These are phyloP conservation scores for Kalaharituber pfeilii DNA, from an alignment of 2,329 filamentous ascomycete species.

Conservation along the genomic window DNA sequence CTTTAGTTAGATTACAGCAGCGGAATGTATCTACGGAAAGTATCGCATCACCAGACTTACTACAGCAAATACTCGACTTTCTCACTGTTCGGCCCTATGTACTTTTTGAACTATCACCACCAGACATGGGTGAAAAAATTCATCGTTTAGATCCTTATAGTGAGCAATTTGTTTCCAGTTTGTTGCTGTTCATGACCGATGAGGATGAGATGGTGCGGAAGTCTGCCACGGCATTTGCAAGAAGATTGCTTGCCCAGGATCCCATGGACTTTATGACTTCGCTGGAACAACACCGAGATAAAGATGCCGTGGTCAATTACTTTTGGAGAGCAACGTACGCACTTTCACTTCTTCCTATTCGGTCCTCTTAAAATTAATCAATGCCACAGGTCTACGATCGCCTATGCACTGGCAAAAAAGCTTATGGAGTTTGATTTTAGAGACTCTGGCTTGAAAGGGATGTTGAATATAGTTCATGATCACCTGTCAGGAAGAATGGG, in stretches of 20 bases:
- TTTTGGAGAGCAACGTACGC: slow-evolving; percentile 20
- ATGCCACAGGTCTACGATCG: slow-evolving; percentile 17
- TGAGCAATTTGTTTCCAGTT: slow-evolving; percentile 1
- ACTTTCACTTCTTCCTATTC: too few species aligned
- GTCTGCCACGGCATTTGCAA: slow-evolving; percentile 14
- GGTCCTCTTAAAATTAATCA: background rate
- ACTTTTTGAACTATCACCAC: slow-evolving; percentile 11
- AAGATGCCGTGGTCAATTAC: slow-evolving; percentile 12
- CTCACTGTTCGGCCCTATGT: slow-evolving; percentile 22
- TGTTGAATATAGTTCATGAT: slow-evolving; percentile 22
- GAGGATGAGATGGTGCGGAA: slow-evolving; percentile 19
- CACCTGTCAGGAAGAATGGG: slow-evolving; percentile 22
- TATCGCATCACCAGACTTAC: slow-evolving; percentile 19
- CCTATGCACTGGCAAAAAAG: slow-evolving; percentile 21
- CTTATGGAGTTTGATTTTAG: slow-evolving; percentile 22
- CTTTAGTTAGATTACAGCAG: slow-evolving; percentile 1
- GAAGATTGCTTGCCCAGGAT: slow-evolving; percentile 14
- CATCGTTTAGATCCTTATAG: background rate
- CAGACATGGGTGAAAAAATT: slow-evolving; percentile 8
- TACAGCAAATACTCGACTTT: slow-evolving; percentile 22
- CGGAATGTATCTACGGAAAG: slow-evolving; percentile 22
- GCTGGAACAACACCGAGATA: slow-evolving; percentile 6
- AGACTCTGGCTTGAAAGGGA: slow-evolving; percentile 21
- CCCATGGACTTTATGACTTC: slow-evolving; percentile 13
- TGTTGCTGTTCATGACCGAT: slow-evolving; percentile 16